These are phyloP conservation scores for Fusarium udum DNA, from an alignment of 2,329 filamentous ascomycete species.

Conservation along the genomic window DNA sequence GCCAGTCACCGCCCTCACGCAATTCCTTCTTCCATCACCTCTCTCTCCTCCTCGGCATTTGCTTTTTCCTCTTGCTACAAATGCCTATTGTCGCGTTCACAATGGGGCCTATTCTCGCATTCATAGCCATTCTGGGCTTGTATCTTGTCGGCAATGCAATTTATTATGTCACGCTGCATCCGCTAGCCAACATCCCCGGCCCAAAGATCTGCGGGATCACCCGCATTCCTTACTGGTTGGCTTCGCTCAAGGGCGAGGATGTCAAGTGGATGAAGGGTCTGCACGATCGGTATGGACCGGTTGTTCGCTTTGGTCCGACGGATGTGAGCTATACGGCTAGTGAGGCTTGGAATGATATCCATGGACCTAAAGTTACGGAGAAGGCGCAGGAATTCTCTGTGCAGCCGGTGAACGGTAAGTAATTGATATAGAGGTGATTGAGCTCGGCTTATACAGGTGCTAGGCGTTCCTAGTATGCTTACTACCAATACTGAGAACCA, in stretches of 20 bases:
- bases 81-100: background rate
- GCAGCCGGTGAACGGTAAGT: conserved; percentile 7
- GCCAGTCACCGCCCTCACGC: background rate
- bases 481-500: background rate
- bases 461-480: conserved; percentile 20
- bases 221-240: conserved; percentile 14
- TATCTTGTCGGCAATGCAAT: background rate
- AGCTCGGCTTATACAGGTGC: background rate
- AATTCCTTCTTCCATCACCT: background rate
- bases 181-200: conserved; percentile 13
- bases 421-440: fast-evolving
- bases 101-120: background rate
- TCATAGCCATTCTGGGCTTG: background rate
- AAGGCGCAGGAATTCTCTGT: conserved; percentile 11
- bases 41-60: background rate
- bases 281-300: conserved; percentile 16
- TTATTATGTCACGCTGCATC: conserved; percentile 13
- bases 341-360: conserved; percentile 20
- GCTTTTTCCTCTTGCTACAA: background rate
- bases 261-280: conserved; percentile 9
- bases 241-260: background rate
- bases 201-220: conserved; percentile 15
- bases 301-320: conserved; percentile 18
- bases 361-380: conserved; percentile 7
- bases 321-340: conserved; percentile 15